Conservation (phyloP, 306 rosid genomes). For the Glycine tomentella region DNA sequence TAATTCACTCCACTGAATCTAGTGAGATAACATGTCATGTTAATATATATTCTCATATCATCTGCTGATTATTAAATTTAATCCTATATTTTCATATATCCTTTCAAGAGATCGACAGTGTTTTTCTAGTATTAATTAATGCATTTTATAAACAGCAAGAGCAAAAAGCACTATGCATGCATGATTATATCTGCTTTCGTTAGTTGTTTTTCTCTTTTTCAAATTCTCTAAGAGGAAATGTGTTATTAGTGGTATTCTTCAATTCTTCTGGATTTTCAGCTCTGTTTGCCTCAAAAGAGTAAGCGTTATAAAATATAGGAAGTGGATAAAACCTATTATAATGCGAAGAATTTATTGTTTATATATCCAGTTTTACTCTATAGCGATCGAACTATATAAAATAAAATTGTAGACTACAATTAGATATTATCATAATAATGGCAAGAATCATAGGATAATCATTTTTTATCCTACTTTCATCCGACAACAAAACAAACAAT, state of each 20-base stretch:
- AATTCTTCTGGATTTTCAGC: not conserved
- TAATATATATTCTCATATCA: not conserved
- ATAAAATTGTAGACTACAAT: slow-evolving; percentile 29
- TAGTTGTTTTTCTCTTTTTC: not conserved
- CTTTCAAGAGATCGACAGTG: not conserved
- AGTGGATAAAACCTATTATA: slow-evolving; percentile 35
- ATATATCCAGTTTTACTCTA: slow-evolving; percentile 30
- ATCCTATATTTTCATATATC: slow-evolving; percentile 21
- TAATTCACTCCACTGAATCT: slow-evolving; percentile 28
- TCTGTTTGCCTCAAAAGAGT: slow-evolving; percentile 34
- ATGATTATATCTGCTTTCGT: too few species aligned
- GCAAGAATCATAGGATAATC: not conserved
- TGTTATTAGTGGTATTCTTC: not conserved
- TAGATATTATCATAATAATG: slow-evolving; percentile 21
- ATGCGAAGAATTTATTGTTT: slow-evolving; percentile 5
- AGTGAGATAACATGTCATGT: slow-evolving; percentile 8
- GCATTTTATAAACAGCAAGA: slow-evolving; percentile 10
- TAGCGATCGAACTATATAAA: slow-evolving; percentile 20
- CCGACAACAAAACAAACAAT: slow-evolving; percentile 49
- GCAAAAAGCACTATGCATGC: not conserved
- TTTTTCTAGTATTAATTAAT: not conserved
- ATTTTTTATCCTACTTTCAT: slow-evolving; percentile 10
- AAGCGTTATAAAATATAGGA: slow-evolving; percentile 17
- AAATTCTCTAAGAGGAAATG: slow-evolving; percentile 24
- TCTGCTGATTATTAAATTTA: not conserved